Evolutionary conservation across 2,329 filamentous ascomycete genomes (phyloP).

Genomic region (Pseudopithomyces chartarum): DNA sequence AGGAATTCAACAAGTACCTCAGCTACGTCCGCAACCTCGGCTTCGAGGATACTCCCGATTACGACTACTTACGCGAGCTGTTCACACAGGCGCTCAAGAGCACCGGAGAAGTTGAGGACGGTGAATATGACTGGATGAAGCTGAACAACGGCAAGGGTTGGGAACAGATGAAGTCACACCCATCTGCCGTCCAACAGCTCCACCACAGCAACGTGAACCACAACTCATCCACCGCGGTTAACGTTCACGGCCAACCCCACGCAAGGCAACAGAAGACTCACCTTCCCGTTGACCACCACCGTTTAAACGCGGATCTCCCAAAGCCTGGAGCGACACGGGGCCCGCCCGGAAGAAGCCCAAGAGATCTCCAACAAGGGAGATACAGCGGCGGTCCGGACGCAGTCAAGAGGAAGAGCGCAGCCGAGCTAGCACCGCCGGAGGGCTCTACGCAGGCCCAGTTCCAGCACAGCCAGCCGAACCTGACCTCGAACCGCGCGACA

Average conservation of each 20-base stretch:
- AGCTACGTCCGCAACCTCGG: constrained; percentile 97
- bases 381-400: constrained; percentile 24
- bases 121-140: constrained; percentile 99
- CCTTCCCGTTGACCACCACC: constrained; percentile 49
- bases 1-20: constrained; percentile 97
- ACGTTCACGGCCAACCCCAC: constrained; percentile 76
- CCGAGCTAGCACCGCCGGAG: constrained; percentile 81
- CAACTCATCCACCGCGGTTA: constrained; percentile 79
- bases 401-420: constrained; percentile 72
- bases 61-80: constrained; percentile 94
- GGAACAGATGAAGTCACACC: constrained; percentile 77
- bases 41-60: constrained; percentile 98
- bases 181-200: constrained; percentile 70
- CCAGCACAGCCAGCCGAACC: constrained; percentile 91
- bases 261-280: constrained; percentile 59
- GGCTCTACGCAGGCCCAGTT: constrained; percentile 95
- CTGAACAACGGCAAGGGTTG: constrained; percentile 90
- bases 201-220: constrained; percentile 79
- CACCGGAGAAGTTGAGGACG: constrained; percentile 91
- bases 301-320: constrained; percentile 55
- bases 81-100: constrained; percentile 97
- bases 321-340: constrained; percentile 67
- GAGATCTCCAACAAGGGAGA: constrained; percentile 32
- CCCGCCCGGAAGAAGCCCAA: constrained; percentile 46
- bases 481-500: constrained; percentile 66